Base-by-base conservation (phyloP, 176 grass and related monocot species). In the Carex parvula region DNA sequence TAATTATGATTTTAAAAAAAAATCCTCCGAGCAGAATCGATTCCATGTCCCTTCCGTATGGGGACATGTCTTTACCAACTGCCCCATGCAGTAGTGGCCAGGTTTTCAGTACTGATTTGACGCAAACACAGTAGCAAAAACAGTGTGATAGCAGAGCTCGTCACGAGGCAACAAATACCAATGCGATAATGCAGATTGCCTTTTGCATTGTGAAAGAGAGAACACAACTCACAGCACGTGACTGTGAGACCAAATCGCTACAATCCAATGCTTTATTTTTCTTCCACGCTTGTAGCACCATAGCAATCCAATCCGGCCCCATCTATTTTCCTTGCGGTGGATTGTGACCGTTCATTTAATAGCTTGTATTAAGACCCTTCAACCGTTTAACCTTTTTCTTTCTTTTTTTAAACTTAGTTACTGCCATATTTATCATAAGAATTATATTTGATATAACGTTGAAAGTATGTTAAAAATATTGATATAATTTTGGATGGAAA, bases 161-260 rank as follows among this genome's bases (percentile, higher is more conserved):
- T 82, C 55, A 82, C 60, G 58, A 82, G n/a, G 35, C 58, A 64
- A 24, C 32, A 81, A 61, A 42, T 65, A 6, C 18, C 35, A 81
- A 64, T 22, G 54, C n/a, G 6, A 37, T 18, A 2, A 63, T 62
- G 30, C 4, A 14, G 35, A 29, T 20, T 65, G 35, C 59, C 57
- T 52, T 20, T 48, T 12, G 79, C 37, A 81, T 2, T 42, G 79
- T 33, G 17, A 64, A 44, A 81, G 56, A 24, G 24, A 11, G 20
- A 39, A 60, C 54, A 58, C 26, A 32, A 29, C 29, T 29, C 33
- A 55, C 48, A 32, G 39, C 53, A 4, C 61, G 55, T 61, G 50
- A 80, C n/a, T 80, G 54, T 39, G 77, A 80, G 55, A 41, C 11
- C 1, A 0, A 72, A 7, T 67, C 64, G 33, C 29, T 67, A 30